Evolutionary conservation across 805 yeast genomes (phyloP), one percentile per base, ranked within the genome.

Genomic region (Soucietia sequanensis): DNA sequence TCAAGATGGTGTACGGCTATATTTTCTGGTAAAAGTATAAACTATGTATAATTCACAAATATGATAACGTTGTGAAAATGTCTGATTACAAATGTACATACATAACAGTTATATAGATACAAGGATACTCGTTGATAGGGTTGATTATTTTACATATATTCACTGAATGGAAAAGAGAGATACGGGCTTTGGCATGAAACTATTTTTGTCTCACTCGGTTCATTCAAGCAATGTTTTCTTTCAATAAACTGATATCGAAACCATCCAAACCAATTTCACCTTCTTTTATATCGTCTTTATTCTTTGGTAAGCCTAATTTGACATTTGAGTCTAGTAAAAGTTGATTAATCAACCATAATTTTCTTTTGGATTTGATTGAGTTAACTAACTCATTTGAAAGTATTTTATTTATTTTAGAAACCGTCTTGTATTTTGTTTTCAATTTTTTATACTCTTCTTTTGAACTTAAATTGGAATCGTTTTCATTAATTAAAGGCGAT

Each of bases 261-360:
- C 21, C 30, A 12, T 42, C 48, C 6, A 38, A 27, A 30, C 38
- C 48, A 21, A 35, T 20, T 22, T 32, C 30, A 30, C 40, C 46
- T 22, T 40, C 39, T 11, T 30, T 37, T 9, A 13, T n/a, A 18
- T 22, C 11, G 4, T 27, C 20, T 12, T 22, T 30, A 14, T 39
- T 28, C 4, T 51, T 55, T 2, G 66, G 70, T 17, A 68, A 47
- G 2, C 69, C 75, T 7, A 62, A 33, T 24, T 50, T 39, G 18
- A 70, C 52, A 34, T 68, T 70, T 4, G 70, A 68, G 35, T 73
- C 73, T 17, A 75, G 42, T 12, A 74, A 46, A 8, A 61, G 37
- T 39, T 74, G 78, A 35, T 69, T 75, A 5, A 54, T 44, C 5
- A 55, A 36, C 70, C 72, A 72, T 18, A 68, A 39, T 23, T 57